Percentiles rank a stretch among this genome's conserved stretches.
These are phyloP conservation scores for Glycine latifolia DNA, from an alignment of 306 rosid genomes.

Conservation along the genomic window DNA sequence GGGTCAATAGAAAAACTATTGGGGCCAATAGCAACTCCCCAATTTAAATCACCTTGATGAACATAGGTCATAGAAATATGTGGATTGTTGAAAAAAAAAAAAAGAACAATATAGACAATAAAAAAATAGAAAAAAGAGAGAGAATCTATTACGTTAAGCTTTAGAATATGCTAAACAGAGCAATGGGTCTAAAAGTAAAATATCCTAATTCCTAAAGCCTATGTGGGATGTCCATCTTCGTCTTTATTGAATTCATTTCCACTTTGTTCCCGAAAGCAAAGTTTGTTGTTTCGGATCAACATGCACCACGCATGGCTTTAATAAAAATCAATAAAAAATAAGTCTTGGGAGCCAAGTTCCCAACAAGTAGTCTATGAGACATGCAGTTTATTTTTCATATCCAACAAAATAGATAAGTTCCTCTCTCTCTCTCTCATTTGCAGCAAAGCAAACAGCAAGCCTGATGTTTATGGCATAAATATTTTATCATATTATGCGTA, in stretches of 20 bases:
- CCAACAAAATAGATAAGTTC: neutral
- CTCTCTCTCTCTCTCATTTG: neutral
- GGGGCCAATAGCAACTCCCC: too few relatives aligned
- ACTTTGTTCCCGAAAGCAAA: slow-evolving; percentile 40
- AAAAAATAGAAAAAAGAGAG: neutral
- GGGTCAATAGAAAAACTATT: too few relatives aligned
- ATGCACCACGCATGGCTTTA: slow-evolving; percentile 32
- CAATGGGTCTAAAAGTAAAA: slow-evolving; percentile 4
- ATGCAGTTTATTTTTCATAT: neutral
- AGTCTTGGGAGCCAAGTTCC: neutral
- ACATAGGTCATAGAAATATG: neutral
- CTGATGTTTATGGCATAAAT: neutral
- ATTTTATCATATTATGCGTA: neutral
- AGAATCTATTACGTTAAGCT: neutral
- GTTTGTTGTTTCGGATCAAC: slow-evolving; percentile 14
- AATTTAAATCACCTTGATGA: neutral
- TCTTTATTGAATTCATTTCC: slow-evolving; percentile 29
- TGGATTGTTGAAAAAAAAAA: neutral
- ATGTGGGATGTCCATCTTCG: neutral
- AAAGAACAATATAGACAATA: neutral
- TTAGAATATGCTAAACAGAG: neutral
- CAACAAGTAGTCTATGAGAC: neutral
- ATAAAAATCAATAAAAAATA: neutral
- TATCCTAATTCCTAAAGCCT: slow-evolving; percentile 1
- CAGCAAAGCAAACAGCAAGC: neutral